Conservation (phyloP, 1,284 basidiomycete genomes). For the Ceratobasidium sp. region DNA sequence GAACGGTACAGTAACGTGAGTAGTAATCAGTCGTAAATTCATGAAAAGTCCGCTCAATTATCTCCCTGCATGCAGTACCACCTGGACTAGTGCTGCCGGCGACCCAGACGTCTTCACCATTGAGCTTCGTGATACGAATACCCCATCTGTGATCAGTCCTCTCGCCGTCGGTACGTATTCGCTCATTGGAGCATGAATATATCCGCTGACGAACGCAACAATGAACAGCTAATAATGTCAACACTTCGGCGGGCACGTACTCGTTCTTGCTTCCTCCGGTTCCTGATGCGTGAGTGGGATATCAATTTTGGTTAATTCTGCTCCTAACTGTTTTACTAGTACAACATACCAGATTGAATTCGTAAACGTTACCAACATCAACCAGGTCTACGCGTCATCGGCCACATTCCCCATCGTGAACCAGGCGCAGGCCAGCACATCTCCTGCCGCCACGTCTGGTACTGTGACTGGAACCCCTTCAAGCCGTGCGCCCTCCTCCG, state of each 20-base stretch:
- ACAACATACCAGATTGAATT: constrained; percentile 36
- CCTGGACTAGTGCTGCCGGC: constrained; percentile 26
- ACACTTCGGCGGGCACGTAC: neutral
- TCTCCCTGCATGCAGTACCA: neutral
- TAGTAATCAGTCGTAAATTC: neutral
- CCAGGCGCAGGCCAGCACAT: constrained; percentile 19
- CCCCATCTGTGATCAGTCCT: constrained; percentile 42
- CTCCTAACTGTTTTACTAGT: neutral
- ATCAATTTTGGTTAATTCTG: neutral
- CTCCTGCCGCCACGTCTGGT: neutral
- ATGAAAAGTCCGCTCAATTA: neutral
- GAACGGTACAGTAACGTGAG: constrained; percentile 43
- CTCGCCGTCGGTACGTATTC: constrained; percentile 28
- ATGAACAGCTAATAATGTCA: constrained; percentile 20
- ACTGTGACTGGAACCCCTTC: neutral
- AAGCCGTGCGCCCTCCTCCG: neutral
- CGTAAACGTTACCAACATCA: constrained; percentile 43
- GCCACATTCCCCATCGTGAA: constrained; percentile 31
- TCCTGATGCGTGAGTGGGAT: constrained; percentile 28
- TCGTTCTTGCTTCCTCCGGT: constrained; percentile 40
- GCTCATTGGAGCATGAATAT: neutral
- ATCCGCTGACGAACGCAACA: neutral
- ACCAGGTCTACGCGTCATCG: constrained; percentile 38
- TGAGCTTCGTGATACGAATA: constrained; percentile 42
- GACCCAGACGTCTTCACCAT: constrained; percentile 36